These are phyloP conservation scores for Neonothopanus nambi DNA, from an alignment of 1,284 basidiomycete species.

Conservation along the genomic window DNA sequence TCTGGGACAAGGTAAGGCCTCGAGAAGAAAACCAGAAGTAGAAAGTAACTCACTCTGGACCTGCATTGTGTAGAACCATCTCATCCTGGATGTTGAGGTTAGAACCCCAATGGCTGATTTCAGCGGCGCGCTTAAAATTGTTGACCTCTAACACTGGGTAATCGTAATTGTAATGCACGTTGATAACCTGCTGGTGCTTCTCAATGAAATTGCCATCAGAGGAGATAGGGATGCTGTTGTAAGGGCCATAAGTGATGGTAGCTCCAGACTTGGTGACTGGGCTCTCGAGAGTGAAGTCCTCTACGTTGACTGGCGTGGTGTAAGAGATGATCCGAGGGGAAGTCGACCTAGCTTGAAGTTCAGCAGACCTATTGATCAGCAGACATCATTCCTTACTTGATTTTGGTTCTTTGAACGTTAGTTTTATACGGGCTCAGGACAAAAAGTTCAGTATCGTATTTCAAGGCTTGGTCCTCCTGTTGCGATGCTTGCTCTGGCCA, in stretches of 20 bases:
- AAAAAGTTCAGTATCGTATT: conserved; percentile 75
- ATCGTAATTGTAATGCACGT: conserved; percentile 81
- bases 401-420: conserved; percentile 81
- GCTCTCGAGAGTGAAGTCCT: conserved; percentile 55
- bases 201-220: conserved; percentile 54
- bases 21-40: neutral
- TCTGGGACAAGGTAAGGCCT: conserved; percentile 39
- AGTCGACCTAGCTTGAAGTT: conserved; percentile 51
- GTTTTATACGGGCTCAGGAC: conserved; percentile 85
- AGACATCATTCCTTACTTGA: conserved; percentile 58
- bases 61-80: conserved; percentile 82
- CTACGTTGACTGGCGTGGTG: conserved; percentile 59
- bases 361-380: conserved; percentile 8
- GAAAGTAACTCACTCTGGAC: conserved; percentile 68
- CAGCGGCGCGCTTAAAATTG: conserved; percentile 74
- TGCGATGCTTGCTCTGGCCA: conserved; percentile 78
- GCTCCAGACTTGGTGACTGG: conserved; percentile 75
- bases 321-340: conserved; percentile 69
- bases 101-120: conserved; percentile 96
- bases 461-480: conserved; percentile 77
- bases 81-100: conserved; percentile 94
- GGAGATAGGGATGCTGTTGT: conserved; percentile 69
- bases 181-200: conserved; percentile 63
- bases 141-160: conserved; percentile 79
- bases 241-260: conserved; percentile 89